Percentiles rank a stretch among this genome's conserved stretches.
Conservation (phyloP, 345 rosid species). For the Melastoma malabathricum region DNA sequence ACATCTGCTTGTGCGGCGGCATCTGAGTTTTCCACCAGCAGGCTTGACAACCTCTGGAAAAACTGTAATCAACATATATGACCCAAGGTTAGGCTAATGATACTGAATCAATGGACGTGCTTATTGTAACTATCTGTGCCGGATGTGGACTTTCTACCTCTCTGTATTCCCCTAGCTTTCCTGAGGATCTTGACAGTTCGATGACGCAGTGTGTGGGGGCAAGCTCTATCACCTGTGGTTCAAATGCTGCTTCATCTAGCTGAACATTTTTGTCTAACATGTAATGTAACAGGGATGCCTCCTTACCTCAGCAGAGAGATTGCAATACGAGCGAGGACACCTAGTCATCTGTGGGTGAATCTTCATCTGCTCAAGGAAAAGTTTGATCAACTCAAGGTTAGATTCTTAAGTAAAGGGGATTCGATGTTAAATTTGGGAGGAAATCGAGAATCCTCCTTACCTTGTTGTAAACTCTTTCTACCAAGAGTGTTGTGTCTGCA, state of each 20-base stretch:
- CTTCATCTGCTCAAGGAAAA: constrained; percentile 33
- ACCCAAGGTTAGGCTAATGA: too few relatives aligned
- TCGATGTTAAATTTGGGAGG: background rate
- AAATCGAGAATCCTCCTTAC: constrained; percentile 15
- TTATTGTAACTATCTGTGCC: too few relatives aligned
- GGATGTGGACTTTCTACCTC: constrained; percentile 24
- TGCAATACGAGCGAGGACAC: constrained; percentile 38
- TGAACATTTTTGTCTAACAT: too few relatives aligned
- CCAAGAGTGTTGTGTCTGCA: constrained; percentile 39
- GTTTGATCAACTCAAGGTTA: too few relatives aligned
- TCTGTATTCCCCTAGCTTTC: constrained; percentile 44
- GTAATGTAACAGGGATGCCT: too few relatives aligned
- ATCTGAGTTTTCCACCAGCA: constrained; percentile 34
- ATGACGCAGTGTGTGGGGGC: constrained; percentile 78
- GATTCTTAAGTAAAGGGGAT: too few relatives aligned
- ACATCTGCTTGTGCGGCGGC: constrained; percentile 12
- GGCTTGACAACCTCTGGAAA: constrained; percentile 61
- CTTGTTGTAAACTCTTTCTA: constrained; percentile 47
- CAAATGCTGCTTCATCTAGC: too few relatives aligned
- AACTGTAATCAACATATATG: constrained; percentile 24
- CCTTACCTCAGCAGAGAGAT: constrained; percentile 69
- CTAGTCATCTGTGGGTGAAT: constrained; percentile 49
- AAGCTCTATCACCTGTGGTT: constrained; percentile 55
- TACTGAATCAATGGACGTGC: too few relatives aligned
- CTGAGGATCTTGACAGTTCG: constrained; percentile 74